Conservation (phyloP, 345 rosid genomes). For the Mangifera indica region DNA sequence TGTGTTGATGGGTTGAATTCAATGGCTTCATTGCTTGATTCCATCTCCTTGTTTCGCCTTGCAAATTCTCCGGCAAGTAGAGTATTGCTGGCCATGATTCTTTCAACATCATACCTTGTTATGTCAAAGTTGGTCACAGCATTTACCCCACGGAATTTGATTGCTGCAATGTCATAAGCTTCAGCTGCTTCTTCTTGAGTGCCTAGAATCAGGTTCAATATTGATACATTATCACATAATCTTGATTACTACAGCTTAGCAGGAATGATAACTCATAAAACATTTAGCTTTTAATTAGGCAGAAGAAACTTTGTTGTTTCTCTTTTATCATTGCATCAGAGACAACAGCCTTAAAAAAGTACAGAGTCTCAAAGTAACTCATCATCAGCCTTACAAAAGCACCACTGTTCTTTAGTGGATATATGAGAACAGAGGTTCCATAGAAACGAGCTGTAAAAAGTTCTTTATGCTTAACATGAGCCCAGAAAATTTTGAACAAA, state of each 20-base stretch:
- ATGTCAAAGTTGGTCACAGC: constrained; percentile 85
- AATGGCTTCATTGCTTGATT: constrained; percentile 22
- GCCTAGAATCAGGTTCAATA: constrained; percentile 31
- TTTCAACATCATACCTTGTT: constrained; percentile 67
- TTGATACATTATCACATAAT: background rate
- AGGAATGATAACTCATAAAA: background rate
- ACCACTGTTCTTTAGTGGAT: constrained; percentile 31
- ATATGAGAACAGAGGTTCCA: constrained; percentile 21
- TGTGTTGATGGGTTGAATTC: constrained; percentile 21
- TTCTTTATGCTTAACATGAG: constrained; percentile 20
- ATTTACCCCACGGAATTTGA: constrained; percentile 71
- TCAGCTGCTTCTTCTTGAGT: constrained; percentile 92
- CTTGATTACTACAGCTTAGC: background rate
- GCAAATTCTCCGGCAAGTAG: constrained; percentile 72
- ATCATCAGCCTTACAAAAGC: constrained; percentile 51
- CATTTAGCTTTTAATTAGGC: background rate
- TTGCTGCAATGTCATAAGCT: constrained; percentile 77
- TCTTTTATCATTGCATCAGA: constrained; percentile 6
- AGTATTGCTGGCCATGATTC: constrained; percentile 71
- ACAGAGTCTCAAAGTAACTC: constrained; percentile 28
- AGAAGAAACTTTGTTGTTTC: constrained; percentile 1
- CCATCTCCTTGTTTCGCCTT: constrained; percentile 47
- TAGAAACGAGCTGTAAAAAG: constrained; percentile 25
- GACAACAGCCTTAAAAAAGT: constrained; percentile 31
- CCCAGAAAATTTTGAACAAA: constrained; percentile 17